Base-by-base conservation (phyloP, 352 stramenopile species). In the Phytophthora pini region DNA sequence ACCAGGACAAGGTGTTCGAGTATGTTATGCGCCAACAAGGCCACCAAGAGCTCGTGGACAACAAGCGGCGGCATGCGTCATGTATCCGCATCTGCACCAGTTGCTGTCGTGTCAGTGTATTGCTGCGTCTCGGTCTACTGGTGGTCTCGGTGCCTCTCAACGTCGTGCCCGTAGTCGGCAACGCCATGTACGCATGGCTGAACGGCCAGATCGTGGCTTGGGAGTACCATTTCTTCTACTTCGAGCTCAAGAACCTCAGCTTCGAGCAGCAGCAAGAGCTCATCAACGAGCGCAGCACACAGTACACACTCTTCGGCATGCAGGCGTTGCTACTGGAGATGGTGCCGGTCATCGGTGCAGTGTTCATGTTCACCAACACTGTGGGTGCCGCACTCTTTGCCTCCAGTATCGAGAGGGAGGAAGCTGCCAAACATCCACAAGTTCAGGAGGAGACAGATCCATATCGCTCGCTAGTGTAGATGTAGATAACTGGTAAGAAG, bases 221-320 rank as follows among this genome's bases (percentile, higher is more conserved):
- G 78, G 79, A 86, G 47, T 79, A 83, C 53, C 79, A 87, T 56
- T 70, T 85, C 56, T 84, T 80, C 70, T 89, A 86, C 56, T 87
- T 89, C 60, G 77, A 86, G 60, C 73, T 86, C 55, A 83, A 80
- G 43, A 74, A 75, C 31, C 76, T 70, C 49, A 56, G 32, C 10
- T 84, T 85, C 53, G 67, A 70, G 10, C 66, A 87, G 53, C 80
- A 89, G 45, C 72, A 82, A 60, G 62, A 54, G 5, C 62, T 85
- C 29, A 68, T 89, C 10, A 49, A 84, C 31, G 56, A 73, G 22
- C 71, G 67, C 56, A 71, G 66, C 26, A 41, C 72, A 22, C 65
- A 86, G 50, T 89, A 87, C 62, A 69, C 49, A 5, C 65, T 68
- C 22, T 88, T 88, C 34, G 80, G 80, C 20, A 84, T 84, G 74